phyloP scores from a whole-genome alignment of 1,284 basidiomycete genomes.

The Sphagnurus paluster region DNA sequence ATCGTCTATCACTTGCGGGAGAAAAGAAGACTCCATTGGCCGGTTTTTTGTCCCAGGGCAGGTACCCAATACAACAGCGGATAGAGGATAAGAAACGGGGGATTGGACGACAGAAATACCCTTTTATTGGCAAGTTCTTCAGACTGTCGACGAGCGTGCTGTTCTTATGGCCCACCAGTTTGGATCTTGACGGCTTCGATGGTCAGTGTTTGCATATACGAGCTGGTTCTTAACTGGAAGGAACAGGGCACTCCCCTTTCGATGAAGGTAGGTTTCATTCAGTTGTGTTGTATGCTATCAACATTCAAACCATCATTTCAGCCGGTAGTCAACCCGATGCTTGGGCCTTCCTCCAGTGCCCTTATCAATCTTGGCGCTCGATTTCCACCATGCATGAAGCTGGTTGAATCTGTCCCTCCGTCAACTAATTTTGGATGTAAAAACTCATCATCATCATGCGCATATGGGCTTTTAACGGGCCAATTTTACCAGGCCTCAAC shows the following conservation, averaged over 20 bases:
- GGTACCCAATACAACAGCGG: constrained; percentile 74
- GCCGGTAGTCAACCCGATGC: constrained; percentile 88
- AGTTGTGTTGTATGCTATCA: no score
- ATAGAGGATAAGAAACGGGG: constrained; percentile 86
- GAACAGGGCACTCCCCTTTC: constrained; percentile 81
- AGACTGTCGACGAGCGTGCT: not conserved
- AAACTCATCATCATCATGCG: constrained; percentile 23
- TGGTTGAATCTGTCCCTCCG: constrained; percentile 59
- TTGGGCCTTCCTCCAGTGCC: constrained; percentile 84
- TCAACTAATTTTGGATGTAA: constrained; percentile 66
- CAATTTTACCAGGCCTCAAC: constrained; percentile 61
- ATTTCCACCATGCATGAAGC: constrained; percentile 84
- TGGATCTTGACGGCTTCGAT: constrained; percentile 67
- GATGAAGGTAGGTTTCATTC: constrained; percentile 59
- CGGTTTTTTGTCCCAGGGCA: constrained; percentile 43
- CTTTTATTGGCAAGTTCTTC: constrained; percentile 61
- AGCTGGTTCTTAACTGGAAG: constrained; percentile 72
- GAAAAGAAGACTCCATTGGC: constrained; percentile 42
- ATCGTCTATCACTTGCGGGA: constrained; percentile 22
- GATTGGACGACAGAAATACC: constrained; percentile 79
- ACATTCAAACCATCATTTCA: no score
- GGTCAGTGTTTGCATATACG: constrained; percentile 75
- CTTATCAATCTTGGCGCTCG: constrained; percentile 91
- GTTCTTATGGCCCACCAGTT: constrained; percentile 37
- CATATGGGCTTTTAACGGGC: constrained; percentile 8